Evolutionary conservation across 768 basidiomycete genomes (phyloP), one percentile per base, ranked within the genome.

Genomic region (Boletus subparvulus): DNA sequence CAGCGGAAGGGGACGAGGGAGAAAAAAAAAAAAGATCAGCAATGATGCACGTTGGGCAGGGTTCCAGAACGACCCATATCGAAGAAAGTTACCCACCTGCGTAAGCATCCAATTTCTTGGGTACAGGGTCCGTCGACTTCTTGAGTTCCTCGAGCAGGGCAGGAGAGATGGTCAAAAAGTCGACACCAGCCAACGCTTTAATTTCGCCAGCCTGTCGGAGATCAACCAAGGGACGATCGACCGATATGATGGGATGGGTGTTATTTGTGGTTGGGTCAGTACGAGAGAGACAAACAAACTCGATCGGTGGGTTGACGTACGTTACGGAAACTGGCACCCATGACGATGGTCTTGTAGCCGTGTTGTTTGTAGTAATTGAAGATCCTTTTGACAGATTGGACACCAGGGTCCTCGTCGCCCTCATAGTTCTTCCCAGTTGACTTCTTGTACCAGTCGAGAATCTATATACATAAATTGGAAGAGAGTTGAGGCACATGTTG

Each of bases 311-410:
- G 47, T 50, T 17, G 4, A 78, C 89, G 55, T 65, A 94, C 88
- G 81, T 98, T 98, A 72, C 97, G 91, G 94, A 99, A 98, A 33
- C 94, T 96, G 57, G 97, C 97, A 71, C 96, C 97, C 97, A 98
- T 98, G 74, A 98, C 96, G 76, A 99, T 98, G 65, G 97, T 99
- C 69, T 94, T 92, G 85, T 99, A 98, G 58, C 84, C 83, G 77
- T 98, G 85, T 73, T 97, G 94, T 83, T 98, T 98, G 86, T 99
- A 99, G 77, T 94, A 98, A 82, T 96, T 92, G 86, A 88, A 99
- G 80, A 99, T 99, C 77, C 83, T 90, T 80, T 92, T 88, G 60
- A 99, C 97, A 41, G 92, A 94, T 74, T 86, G 75, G 66, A 99
- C 97, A 80, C 97, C 96, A 12, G 96, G 96, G 79, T 98, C 96